Conservation (phyloP, 164 flowering plant species). For the Vitis riparia region DNA sequence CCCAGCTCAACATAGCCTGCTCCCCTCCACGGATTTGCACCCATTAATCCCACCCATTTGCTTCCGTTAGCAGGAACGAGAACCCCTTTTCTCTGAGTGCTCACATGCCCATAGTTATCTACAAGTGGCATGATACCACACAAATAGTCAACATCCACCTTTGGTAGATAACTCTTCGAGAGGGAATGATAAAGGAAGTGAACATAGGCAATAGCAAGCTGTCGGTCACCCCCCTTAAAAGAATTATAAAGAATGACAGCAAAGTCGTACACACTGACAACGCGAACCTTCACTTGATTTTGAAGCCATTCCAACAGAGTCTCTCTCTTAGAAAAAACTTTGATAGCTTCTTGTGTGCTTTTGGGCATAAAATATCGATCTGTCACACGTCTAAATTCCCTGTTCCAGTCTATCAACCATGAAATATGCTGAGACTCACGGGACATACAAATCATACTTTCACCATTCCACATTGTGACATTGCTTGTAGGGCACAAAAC, state of each 20-base stretch:
- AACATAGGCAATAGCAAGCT: slow-evolving; percentile 29
- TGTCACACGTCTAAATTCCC: slow-evolving; percentile 26
- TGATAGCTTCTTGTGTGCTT: slow-evolving; percentile 31
- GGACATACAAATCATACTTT: slow-evolving; percentile 17
- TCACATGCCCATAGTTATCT: slow-evolving; percentile 39
- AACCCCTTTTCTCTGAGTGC: slow-evolving; percentile 24
- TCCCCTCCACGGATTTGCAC: slow-evolving; percentile 57
- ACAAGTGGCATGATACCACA: slow-evolving; percentile 46
- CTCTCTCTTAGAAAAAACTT: slow-evolving; percentile 8
- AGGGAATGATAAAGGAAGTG: slow-evolving; percentile 53
- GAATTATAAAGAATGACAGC: slow-evolving; percentile 20
- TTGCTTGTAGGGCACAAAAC: slow-evolving; percentile 20
- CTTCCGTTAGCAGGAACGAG: slow-evolving; percentile 68
- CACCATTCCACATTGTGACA: background rate
- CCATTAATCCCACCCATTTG: slow-evolving; percentile 53
- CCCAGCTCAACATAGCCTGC: slow-evolving; percentile 46
- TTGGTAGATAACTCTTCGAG: slow-evolving; percentile 14
- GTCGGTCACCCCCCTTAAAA: slow-evolving; percentile 11
- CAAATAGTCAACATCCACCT: slow-evolving; percentile 16
- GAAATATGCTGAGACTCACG: slow-evolving; percentile 3
- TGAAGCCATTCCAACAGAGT: slow-evolving; percentile 35
- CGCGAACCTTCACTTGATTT: slow-evolving; percentile 11
- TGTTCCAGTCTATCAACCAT: slow-evolving; percentile 57
- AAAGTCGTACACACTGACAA: slow-evolving; percentile 23
- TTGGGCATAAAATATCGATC: slow-evolving; percentile 34